These are phyloP conservation scores for Volvariella volvacea DNA, from an alignment of 1,284 basidiomycete species.

Conservation along the genomic window DNA sequence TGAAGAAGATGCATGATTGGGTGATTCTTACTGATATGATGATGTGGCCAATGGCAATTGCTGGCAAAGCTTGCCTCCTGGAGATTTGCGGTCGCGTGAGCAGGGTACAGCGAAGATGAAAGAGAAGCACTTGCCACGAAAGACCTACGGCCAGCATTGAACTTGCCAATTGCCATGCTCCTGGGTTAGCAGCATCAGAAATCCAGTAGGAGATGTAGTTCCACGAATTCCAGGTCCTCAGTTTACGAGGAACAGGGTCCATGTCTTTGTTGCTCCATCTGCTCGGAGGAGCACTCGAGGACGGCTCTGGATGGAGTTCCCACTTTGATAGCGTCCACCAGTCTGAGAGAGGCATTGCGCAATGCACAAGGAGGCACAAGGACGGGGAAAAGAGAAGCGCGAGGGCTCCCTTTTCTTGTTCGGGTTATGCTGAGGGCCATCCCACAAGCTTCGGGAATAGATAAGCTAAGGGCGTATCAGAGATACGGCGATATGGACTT, in stretches of 20 bases:
- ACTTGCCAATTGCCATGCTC: constrained; percentile 41
- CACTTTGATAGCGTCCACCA: constrained; percentile 7
- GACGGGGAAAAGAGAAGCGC: background rate
- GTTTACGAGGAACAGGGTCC: constrained; percentile 57
- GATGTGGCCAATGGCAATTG: constrained; percentile 56
- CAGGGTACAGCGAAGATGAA: constrained; percentile 17
- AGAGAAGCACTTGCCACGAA: constrained; percentile 40
- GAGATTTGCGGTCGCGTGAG: background rate
- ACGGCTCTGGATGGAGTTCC: constrained; percentile 7
- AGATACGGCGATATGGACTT: no score
- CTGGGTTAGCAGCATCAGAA: constrained; percentile 51
- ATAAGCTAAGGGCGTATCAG: no score
- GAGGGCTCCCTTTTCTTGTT: no score
- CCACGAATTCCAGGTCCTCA: constrained; percentile 57
- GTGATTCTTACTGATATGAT: constrained; percentile 38
- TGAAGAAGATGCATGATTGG: background rate
- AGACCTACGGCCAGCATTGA: constrained; percentile 63
- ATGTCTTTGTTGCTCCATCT: constrained; percentile 70
- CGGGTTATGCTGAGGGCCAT: no score
- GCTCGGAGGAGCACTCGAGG: constrained; percentile 1
- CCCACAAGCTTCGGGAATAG: no score
- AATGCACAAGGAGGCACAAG: no score
- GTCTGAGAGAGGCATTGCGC: constrained; percentile 1
- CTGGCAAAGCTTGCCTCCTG: constrained; percentile 46
- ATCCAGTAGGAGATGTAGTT: constrained; percentile 64